Conservation (phyloP, 768 basidiomycete species). For the Leccinum ochraceum region DNA sequence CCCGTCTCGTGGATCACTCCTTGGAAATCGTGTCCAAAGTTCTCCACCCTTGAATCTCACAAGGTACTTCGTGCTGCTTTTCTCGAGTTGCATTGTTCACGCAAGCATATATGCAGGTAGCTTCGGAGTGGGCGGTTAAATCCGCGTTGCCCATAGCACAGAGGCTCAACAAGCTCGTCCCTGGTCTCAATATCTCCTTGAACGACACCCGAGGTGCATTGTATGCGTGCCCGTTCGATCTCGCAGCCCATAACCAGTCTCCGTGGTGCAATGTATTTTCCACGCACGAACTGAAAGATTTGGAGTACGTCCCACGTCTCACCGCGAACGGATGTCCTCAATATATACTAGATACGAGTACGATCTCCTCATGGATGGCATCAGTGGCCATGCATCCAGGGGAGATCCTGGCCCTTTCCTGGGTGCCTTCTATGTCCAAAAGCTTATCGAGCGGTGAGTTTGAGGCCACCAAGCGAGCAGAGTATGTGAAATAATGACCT, state of each 20-base stretch:
- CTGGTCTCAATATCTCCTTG: constrained; percentile 34
- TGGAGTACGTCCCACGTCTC: constrained; percentile 33
- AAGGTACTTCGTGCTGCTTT: constrained; percentile 4
- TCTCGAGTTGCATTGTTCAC: neutral
- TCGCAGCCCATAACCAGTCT: constrained; percentile 37
- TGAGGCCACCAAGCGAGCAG: neutral
- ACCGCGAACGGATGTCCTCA: neutral
- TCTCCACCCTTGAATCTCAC: constrained; percentile 4
- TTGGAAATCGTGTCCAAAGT: constrained; percentile 39
- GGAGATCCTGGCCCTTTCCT: constrained; percentile 36
- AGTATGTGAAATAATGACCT: neutral
- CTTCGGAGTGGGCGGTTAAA: constrained; percentile 33
- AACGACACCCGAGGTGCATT: constrained; percentile 41
- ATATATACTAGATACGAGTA: constrained; percentile 37
- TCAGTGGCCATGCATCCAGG: constrained; percentile 38
- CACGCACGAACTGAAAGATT: constrained; percentile 32
- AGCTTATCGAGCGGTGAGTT: constrained; percentile 40
- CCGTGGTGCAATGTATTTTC: constrained; percentile 44
- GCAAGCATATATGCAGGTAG: constrained; percentile 10
- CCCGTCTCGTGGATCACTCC: constrained; percentile 45
- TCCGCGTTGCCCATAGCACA: constrained; percentile 39
- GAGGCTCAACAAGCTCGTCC: constrained; percentile 37
- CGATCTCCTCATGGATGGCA: constrained; percentile 39
- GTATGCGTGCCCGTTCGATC: constrained; percentile 44
- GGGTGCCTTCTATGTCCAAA: constrained; percentile 40